Evolutionary conservation across 2,329 filamentous ascomycete genomes (phyloP), one percentile per base, ranked within the genome.

Genomic region (Microcyclospora pomicola): DNA sequence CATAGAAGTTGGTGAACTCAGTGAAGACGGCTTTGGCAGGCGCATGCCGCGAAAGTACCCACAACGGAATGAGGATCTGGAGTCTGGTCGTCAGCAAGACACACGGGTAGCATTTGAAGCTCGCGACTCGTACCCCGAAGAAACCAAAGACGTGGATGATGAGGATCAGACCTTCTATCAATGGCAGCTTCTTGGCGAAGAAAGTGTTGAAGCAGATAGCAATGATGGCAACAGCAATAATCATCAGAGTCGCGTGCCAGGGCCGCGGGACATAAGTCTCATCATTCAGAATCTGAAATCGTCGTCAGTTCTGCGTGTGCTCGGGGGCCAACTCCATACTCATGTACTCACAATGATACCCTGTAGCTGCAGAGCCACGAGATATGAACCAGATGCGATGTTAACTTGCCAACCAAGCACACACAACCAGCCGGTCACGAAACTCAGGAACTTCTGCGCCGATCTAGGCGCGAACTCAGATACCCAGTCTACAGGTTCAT

Each of bases 1-100:
- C 51, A 1, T 64, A 66, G 11, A 50, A 59, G 15, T 64, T 58
- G 4, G 56, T 49, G 5, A 62, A 61, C 1, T 64, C 61, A 31
- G 64, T 56, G 39, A 61, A 56, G 15, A 68, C 61, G 44, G 68
- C 65, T 44, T 66, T 52, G 37, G 71, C 69, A 1, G 59, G 63
- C 7, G 61, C 59, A 50, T 65, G 64, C 48, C 10, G 62, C 60
- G 44, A 71, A 65, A 7, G 69, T 57, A n/a, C 59, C 59, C 27
- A 60, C 44, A 6, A 61, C 0, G 65, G 61, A 14, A 69, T 64
- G 6, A 71, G 48, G 34, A 70, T 64, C n/a, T n/a, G n/a, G n/a
- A n/a, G n/a, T n/a, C n/a, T n/a, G n/a, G n/a, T n/a, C n/a, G n/a
- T n/a, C n/a, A n/a, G n/a, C n/a, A n/a, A n/a, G n/a, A n/a, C n/a